Conservation (phyloP, 2,329 filamentous ascomycete species). For the Venturia nashicola region DNA sequence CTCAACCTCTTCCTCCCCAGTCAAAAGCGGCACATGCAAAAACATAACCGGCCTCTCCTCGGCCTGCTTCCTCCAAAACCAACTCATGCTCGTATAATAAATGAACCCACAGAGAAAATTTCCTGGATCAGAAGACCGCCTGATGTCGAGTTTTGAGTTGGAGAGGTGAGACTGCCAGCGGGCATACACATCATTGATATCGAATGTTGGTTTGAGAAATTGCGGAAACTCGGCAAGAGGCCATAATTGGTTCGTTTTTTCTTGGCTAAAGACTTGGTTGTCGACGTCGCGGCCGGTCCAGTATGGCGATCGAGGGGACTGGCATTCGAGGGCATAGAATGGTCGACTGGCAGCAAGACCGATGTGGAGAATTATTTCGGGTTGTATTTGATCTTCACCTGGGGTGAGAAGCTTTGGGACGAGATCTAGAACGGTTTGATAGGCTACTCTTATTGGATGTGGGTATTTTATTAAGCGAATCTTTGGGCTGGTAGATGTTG, state of each 20-base stretch:
- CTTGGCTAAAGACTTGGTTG: constrained; percentile 17
- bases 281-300: constrained; percentile 19
- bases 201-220: constrained; percentile 20
- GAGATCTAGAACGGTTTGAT: constrained; percentile 17
- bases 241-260: constrained; percentile 13
- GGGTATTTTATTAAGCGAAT: constrained; percentile 24
- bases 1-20: constrained; percentile 20
- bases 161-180: constrained; percentile 15
- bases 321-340: constrained; percentile 24
- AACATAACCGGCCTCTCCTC: constrained; percentile 25
- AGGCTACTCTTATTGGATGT: constrained; percentile 23
- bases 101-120: constrained; percentile 33
- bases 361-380: constrained; percentile 25
- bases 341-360: constrained; percentile 23
- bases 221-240: constrained; percentile 16
- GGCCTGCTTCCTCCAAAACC: constrained; percentile 16
- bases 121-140: constrained; percentile 28
- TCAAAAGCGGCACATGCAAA: constrained; percentile 29
- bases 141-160: constrained; percentile 12
- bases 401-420: constrained; percentile 18
- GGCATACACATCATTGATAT: constrained; percentile 20
- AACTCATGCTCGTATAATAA: constrained; percentile 29
- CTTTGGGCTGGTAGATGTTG: constrained; percentile 15
- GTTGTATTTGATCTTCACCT: neutral
- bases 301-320: constrained; percentile 16